These are phyloP conservation scores for Bipolaris oryzae DNA, from an alignment of 2,329 filamentous ascomycete genomes.

Conservation along the genomic window DNA sequence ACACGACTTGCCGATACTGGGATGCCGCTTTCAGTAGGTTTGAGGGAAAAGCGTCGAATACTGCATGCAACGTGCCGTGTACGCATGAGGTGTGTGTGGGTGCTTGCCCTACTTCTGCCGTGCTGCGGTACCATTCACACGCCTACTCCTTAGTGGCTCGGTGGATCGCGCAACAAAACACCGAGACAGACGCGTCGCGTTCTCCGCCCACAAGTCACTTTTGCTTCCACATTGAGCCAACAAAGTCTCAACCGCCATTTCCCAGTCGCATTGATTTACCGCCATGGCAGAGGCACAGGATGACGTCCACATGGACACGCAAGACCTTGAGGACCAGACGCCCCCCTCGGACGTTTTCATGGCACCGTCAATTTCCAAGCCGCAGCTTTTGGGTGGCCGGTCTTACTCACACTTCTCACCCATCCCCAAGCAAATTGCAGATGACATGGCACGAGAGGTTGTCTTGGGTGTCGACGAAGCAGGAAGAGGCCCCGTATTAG, in stretches of 20 bases:
- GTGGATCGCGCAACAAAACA: conserved; percentile 4
- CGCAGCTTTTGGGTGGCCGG: conserved; percentile 49
- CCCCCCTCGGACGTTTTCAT: conserved; percentile 52
- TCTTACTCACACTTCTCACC: conserved; percentile 57
- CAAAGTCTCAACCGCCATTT: not conserved
- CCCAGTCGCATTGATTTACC: not conserved
- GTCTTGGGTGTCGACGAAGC: conserved; percentile 92
- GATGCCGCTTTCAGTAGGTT: conserved; percentile 22
- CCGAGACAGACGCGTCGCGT: conserved; percentile 26
- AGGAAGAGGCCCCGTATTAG: conserved; percentile 90
- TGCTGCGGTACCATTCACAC: too few species aligned
- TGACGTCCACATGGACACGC: conserved; percentile 43
- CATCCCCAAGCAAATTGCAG: conserved; percentile 49
- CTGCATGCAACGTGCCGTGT: conserved; percentile 33
- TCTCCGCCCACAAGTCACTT: conserved; percentile 10
- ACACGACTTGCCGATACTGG: conserved; percentile 1
- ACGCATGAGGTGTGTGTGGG: conserved; percentile 16
- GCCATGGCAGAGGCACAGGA: conserved; percentile 38
- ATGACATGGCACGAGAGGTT: conserved; percentile 63
- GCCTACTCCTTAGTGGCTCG: conserved; percentile 7
- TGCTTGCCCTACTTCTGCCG: conserved; percentile 1
- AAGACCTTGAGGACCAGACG: conserved; percentile 46
- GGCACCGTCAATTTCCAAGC: conserved; percentile 53
- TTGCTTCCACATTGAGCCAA: conserved; percentile 6
- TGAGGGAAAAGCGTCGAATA: conserved; percentile 16